Base-by-base conservation (phyloP, 257 asterid genomes). In the Salvia hispanica region DNA sequence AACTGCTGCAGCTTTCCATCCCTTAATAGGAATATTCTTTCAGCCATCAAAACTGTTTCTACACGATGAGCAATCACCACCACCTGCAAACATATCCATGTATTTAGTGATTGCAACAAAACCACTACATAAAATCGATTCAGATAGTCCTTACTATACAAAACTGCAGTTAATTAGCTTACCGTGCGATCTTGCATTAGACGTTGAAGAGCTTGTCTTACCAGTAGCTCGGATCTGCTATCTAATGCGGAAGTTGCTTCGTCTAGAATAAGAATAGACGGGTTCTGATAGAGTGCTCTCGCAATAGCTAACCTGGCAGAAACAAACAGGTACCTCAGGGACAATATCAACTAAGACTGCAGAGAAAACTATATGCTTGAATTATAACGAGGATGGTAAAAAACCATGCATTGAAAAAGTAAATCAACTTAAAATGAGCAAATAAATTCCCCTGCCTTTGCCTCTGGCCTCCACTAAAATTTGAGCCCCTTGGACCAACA, bases 181-280 rank as follows among this genome's bases (percentile, higher is more conserved):
- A 92, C 98, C n/a, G 98, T 88, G 33, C 95, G 96, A 47, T 88
- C 76, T 73, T 83, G 86, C 96, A 85, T 78, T 52, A 92, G 78
- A 40, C 87, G 83, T 72, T 90, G 90, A 80, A 92, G 79, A 74
- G 98, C 97, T 78, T 76, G 85, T 68, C 98, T 86, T 68, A 92
- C 96, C 82, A 87, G 59, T 31, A 82, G 66, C 88, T 92, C 98
- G 9, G 98, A 90, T 70, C 81, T 77, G 85, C 90, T 81, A 79
- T 92, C 98, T 67, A 92, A 79, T 36, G 97, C 97, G 55, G 97
- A 92, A 78, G 96, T 92, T 56, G 98, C 98, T 85, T 92, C 98
- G 71, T 92, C 98, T 83, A 90, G 66, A 66, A 92, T 85, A 66
- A 92, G 86, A 82, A 92, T 86, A 34, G 98, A 88, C 3, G 98